phyloP scores from a whole-genome alignment of 73 alveolate genomes.

The Halteria grandinella region DNA sequence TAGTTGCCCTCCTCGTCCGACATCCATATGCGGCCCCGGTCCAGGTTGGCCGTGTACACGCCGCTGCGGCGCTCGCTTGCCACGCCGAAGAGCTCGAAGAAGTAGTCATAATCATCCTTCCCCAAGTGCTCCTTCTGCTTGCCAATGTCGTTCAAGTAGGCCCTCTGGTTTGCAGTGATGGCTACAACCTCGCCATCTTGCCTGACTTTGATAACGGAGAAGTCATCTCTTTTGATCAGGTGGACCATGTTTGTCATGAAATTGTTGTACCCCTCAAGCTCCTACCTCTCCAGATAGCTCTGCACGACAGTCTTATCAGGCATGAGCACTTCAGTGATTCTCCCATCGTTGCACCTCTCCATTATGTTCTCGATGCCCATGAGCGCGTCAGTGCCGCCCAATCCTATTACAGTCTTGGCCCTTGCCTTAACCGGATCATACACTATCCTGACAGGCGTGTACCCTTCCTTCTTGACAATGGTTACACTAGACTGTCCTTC shows the following conservation, averaged over 20 bases:
- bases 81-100: conserved; percentile 87
- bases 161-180: conserved; percentile 85
- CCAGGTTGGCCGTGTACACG: conserved; percentile 81
- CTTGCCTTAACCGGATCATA: conserved; percentile 91
- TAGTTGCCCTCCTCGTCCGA: conserved; percentile 91
- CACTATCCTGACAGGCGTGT: conserved; percentile 78
- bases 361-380: conserved; percentile 89
- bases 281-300: conserved; percentile 85
- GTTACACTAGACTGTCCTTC: conserved; percentile 60
- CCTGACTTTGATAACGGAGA: conserved; percentile 79
- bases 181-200: conserved; percentile 92
- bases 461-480: conserved; percentile 78
- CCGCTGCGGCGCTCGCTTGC: conserved; percentile 91
- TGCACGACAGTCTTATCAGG: conserved; percentile 83
- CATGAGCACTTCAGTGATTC: conserved; percentile 75
- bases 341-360: conserved; percentile 91
- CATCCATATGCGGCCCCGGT: conserved; percentile 87
- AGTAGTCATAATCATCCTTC: conserved; percentile 77
- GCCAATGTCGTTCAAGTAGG: conserved; percentile 78
- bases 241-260: conserved; percentile 77
- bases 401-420: conserved; percentile 88
- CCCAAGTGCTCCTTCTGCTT: conserved; percentile 73
- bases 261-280: conserved; percentile 83
- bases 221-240: conserved; percentile 78
- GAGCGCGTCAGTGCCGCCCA: conserved; percentile 93